Evolutionary conservation across 768 basidiomycete species (phyloP), one percentile per base, ranked within the genome.

Genomic region (Lentinula aciculospora): DNA sequence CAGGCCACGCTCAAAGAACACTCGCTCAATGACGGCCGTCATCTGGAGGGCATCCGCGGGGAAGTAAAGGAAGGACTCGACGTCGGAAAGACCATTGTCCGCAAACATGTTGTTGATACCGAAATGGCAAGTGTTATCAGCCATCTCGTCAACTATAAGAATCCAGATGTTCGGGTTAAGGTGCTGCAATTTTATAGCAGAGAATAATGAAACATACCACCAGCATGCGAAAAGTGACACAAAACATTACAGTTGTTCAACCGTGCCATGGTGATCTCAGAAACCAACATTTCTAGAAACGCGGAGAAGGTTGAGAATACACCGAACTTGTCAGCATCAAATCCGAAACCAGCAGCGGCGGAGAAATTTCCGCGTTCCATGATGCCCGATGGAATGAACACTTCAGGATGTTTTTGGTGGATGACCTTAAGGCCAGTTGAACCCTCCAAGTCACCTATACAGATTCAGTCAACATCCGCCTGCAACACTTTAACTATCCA

Each of bases 221-320:
- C 92, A 23, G 91, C 86, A 72, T 94, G 92, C 23, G 91, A 93
- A 75, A 93, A 94, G 73, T 94, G 92, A 65, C 80, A 86, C 23
- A 94, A 80, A 8, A 94, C 85, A 66, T 94, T 94, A 76, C 89
- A 89, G 64, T 88, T 79, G 71, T 94, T 94, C 68, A 94, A 71
- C 54, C 92, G 82, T n/a, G 92, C 92, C 92, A 94, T 94, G 10
- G 92, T 94, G 53, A 93, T 74, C 70, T 94, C 92, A 4, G 90
- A 92, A 55, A 94, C 71, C 49, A 89, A 77, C 92, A 94, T 94
- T 80, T 94, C 92, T 58, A 92, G 77, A 79, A 94, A 94, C 3
- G 92, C 92, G 49, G 88, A 89, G 74, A 94, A 94, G 3, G 92
- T 94, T 25, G 90, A 91, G 75, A 92, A 92, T 57, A 92, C 89